Conservation (phyloP, 192 early-diverging fungal species). For the Martensiomyces pterosporus region DNA sequence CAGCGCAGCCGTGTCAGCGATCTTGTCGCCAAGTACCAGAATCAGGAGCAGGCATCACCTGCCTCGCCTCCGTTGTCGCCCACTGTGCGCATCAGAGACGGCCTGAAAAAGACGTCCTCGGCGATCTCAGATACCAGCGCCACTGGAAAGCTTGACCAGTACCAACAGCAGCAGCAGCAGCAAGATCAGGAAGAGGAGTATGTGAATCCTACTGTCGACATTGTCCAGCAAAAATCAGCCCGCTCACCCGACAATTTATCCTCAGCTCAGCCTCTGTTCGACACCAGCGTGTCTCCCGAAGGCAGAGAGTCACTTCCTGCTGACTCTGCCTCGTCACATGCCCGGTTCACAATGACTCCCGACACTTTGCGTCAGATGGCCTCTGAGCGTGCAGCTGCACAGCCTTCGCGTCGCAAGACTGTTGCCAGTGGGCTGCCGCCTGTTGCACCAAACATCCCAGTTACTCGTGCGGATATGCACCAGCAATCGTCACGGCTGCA, state of each 20-base stretch:
- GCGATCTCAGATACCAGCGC: too few relatives aligned
- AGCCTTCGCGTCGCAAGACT: slow-evolving; percentile 2
- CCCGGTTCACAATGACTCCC: slow-evolving; percentile 44
- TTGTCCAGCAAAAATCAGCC: too few relatives aligned
- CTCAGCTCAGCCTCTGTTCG: too few relatives aligned
- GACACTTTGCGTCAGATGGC: slow-evolving; percentile 39
- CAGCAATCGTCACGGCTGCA: too few relatives aligned
- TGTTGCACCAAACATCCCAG: slow-evolving; percentile 22
- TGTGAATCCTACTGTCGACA: too few relatives aligned
- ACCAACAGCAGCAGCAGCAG: too few relatives aligned
- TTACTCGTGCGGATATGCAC: too few relatives aligned
- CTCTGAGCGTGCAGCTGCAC: neutral
- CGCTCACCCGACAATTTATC: too few relatives aligned
- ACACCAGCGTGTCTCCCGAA: too few relatives aligned
- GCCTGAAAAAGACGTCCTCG: slow-evolving; percentile 4
- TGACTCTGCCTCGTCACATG: slow-evolving; percentile 1
- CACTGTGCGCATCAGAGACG: slow-evolving; percentile 18
- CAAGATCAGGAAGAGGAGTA: too few relatives aligned
- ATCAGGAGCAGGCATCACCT: slow-evolving; percentile 9
- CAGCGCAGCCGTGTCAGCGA: slow-evolving; percentile 15
- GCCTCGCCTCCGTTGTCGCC: slow-evolving; percentile 11
- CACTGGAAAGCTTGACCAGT: too few relatives aligned
- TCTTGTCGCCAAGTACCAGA: slow-evolving; percentile 21
- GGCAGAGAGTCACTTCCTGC: too few relatives aligned
- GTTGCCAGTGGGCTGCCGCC: slow-evolving; percentile 19